Conservation (phyloP, 768 basidiomycete genomes). For the Clitopilus passeckerianus region DNA sequence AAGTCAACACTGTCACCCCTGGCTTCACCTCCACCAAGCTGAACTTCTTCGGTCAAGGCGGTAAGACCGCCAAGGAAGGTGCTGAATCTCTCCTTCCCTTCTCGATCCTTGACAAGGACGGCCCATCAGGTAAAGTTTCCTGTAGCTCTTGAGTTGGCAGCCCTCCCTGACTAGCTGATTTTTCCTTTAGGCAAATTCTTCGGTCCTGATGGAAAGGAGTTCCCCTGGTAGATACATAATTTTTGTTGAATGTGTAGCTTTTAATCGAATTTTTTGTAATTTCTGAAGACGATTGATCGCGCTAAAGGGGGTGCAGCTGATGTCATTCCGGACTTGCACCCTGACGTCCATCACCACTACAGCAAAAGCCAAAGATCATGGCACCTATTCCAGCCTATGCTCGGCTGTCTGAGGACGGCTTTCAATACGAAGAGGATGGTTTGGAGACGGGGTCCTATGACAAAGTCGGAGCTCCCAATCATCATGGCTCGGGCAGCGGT, state of each 20-base stretch:
- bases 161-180: neutral
- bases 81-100: slow-evolving; percentile 33
- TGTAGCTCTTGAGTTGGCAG: too few species aligned
- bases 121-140: slow-evolving; percentile 26
- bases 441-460: neutral
- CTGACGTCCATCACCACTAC: neutral
- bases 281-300: neutral
- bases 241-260: neutral
- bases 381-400: neutral
- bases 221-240: slow-evolving; percentile 21
- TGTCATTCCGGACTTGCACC: neutral
- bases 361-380: neutral
- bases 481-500: neutral
- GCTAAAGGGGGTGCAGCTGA: too few species aligned
- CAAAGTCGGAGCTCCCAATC: neutral
- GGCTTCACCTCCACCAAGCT: slow-evolving; percentile 46
- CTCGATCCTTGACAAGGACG: slow-evolving; percentile 32
- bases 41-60: slow-evolving; percentile 30
- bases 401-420: neutral
- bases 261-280: neutral
- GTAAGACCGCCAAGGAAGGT: slow-evolving; percentile 28
- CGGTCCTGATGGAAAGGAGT: slow-evolving; percentile 26
- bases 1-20: slow-evolving; percentile 60
- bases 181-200: slow-evolving; percentile 24
- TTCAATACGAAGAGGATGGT: neutral